These are phyloP conservation scores for Penicillium sp. DNA, from an alignment of 2,329 filamentous ascomycete species.

Conservation along the genomic window DNA sequence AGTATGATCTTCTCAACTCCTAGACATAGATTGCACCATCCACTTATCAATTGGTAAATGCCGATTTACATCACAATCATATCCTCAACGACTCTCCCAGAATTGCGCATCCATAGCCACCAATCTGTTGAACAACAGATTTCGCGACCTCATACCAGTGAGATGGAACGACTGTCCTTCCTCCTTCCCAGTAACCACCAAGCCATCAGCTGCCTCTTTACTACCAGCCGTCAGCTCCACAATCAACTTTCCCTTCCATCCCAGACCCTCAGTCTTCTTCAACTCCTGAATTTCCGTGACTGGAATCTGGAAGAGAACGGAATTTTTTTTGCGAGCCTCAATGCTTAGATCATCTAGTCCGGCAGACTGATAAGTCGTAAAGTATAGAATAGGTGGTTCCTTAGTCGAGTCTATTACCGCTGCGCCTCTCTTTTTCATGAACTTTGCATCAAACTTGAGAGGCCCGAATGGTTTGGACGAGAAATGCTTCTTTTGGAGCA, in stretches of 20 bases:
- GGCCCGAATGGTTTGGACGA: constrained; percentile 64
- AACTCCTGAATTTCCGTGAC: constrained; percentile 74
- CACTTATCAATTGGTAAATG: too few relatives aligned
- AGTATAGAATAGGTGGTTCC: constrained; percentile 60
- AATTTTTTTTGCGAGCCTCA: constrained; percentile 57
- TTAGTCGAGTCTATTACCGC: constrained; percentile 64
- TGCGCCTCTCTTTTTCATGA: constrained; percentile 72
- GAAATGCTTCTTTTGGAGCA: constrained; percentile 60
- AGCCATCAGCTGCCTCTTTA: constrained; percentile 74
- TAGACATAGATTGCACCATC: too few relatives aligned
- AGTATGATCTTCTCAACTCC: too few relatives aligned
- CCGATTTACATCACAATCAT: neutral
- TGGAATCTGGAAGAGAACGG: constrained; percentile 71
- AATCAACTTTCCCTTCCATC: constrained; percentile 83
- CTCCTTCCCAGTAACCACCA: constrained; percentile 68
- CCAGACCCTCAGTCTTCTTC: constrained; percentile 79
- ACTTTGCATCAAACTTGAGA: constrained; percentile 76
- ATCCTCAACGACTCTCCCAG: constrained; percentile 30
- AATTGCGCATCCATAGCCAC: constrained; percentile 36
- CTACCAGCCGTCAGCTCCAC: constrained; percentile 76
- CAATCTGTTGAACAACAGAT: constrained; percentile 34
- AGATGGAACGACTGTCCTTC: constrained; percentile 52
- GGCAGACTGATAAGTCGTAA: constrained; percentile 55
- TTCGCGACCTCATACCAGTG: constrained; percentile 35
- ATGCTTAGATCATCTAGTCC: constrained; percentile 54